A percentile compares a stretch with the other conserved stretches of the same genome.
These are phyloP conservation scores for Yarrowia divulgata DNA, from an alignment of 805 yeast genomes.

Conservation along the genomic window DNA sequence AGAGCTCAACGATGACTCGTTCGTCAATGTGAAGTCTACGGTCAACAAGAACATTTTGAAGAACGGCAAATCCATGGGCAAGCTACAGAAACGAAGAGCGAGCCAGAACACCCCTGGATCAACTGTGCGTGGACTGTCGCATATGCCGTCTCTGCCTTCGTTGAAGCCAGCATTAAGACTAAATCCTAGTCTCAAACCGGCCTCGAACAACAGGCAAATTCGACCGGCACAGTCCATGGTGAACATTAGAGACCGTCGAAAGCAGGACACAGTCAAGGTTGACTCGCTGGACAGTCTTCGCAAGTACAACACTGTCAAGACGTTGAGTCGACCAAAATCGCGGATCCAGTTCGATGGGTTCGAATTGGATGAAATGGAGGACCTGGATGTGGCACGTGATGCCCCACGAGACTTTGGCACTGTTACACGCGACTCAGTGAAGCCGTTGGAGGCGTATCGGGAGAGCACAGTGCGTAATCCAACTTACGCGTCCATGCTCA, in stretches of 20 bases:
- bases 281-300: constrained; percentile 21
- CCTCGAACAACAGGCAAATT: neutral
- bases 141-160: constrained; percentile 35
- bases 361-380: constrained; percentile 28
- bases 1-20: constrained; percentile 33
- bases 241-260: constrained; percentile 21
- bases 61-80: constrained; percentile 17
- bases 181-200: neutral
- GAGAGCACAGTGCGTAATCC: constrained; percentile 33
- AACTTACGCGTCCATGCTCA: constrained; percentile 9
- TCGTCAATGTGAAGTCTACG: constrained; percentile 24
- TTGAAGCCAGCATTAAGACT: constrained; percentile 4
- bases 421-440: constrained; percentile 16
- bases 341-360: constrained; percentile 25
- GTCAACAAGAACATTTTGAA: constrained; percentile 6
- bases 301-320: constrained; percentile 27
- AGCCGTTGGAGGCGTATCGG: constrained; percentile 23
- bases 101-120: neutral
- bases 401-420: constrained; percentile 17
- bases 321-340: constrained; percentile 12
- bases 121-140: constrained; percentile 3
- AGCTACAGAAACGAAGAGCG: constrained; percentile 3
- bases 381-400: constrained; percentile 19
- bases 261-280: constrained; percentile 21
- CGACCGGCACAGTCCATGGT: constrained; percentile 37